These are phyloP conservation scores for Ochetophila trinervis DNA, from an alignment of 306 rosid species.

Conservation along the genomic window DNA sequence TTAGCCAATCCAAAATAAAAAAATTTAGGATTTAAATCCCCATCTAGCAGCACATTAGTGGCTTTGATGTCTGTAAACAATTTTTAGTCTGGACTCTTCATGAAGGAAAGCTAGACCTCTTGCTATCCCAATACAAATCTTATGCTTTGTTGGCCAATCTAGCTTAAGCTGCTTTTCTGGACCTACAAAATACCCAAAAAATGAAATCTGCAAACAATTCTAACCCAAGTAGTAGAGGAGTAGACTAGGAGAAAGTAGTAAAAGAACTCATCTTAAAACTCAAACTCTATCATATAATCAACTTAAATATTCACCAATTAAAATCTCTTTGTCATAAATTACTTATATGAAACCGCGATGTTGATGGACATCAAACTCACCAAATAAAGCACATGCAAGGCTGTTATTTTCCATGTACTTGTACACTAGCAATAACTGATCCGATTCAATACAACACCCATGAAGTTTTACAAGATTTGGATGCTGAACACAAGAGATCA, in stretches of 20 bases:
- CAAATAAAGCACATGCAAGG: conserved; percentile 63
- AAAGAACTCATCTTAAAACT: too few relatives aligned
- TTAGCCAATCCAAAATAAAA: conserved; percentile 79
- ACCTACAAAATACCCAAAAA: conserved; percentile 31
- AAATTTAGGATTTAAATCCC: conserved; percentile 61
- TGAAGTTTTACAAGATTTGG: conserved; percentile 77
- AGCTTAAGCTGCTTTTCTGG: conserved; percentile 27
- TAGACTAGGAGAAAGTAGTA: neutral
- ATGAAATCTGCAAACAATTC: neutral
- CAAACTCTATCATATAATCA: too few relatives aligned
- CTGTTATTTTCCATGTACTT: conserved; percentile 77
- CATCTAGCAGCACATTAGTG: conserved; percentile 68
- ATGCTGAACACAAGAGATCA: conserved; percentile 67
- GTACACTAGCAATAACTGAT: conserved; percentile 60
- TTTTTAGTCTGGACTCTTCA: conserved; percentile 64
- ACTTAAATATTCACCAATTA: too few relatives aligned
- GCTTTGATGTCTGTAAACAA: conserved; percentile 75
- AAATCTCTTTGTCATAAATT: neutral
- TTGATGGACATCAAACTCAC: conserved; percentile 34
- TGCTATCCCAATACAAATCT: conserved; percentile 72
- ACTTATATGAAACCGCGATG: neutral
- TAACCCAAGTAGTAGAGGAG: neutral
- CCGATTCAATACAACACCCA: conserved; percentile 69
- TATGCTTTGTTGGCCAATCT: conserved; percentile 59
- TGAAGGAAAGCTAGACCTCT: conserved; percentile 76